Evolutionary conservation across 2,329 filamentous ascomycete species (phyloP), one percentile per base, ranked within the genome.

Genomic region (Ascochyta clinopodiicola): DNA sequence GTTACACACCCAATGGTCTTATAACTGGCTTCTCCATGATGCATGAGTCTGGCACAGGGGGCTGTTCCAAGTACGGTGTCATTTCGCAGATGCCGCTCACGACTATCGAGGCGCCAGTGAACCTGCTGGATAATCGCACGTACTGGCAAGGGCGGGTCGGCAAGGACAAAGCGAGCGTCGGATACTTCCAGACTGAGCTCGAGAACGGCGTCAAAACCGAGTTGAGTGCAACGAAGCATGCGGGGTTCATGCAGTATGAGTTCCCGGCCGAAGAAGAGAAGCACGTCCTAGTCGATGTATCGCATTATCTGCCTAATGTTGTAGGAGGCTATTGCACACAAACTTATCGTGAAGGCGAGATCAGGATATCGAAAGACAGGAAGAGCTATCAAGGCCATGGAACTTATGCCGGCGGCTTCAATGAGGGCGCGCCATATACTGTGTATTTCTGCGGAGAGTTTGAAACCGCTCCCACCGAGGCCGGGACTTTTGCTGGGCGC

Each of bases 11-110:
- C 6, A 58, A 72, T n/a, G 71, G 71, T 3, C 64, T 70, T n/a
- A 66, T 75, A 10, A 75, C 71, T 13, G 73, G 60, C 4, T 63
- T 75, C 15, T 68, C 66, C 2, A 72, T 76, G 69, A 67, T 74
- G 56, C 73, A 75, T 49, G 73, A 70, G 25, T 69, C 65, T 31
- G 73, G 73, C 3, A 90, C 87, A 0, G 88, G 88, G 7, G 88
- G 88, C 1, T 86, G 85, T 1, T 86, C 88, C 1, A 90, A 89
- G 69, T 90, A 90, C 57, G 88, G 88, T 4, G 85, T 88, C 1
- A 82, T 86, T 22, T 80, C 79, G 0, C 81, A 78, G 50, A 87
- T 72, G 79, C 80, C 58, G 62, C 70, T 62, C 61, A 80, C 22
- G 80, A 88, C 57, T 60, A 78, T 73, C 0, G 64, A 69, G 12